phyloP scores from a whole-genome alignment of 1,139 yeast species.

The Geotrichum phurueaensis region DNA sequence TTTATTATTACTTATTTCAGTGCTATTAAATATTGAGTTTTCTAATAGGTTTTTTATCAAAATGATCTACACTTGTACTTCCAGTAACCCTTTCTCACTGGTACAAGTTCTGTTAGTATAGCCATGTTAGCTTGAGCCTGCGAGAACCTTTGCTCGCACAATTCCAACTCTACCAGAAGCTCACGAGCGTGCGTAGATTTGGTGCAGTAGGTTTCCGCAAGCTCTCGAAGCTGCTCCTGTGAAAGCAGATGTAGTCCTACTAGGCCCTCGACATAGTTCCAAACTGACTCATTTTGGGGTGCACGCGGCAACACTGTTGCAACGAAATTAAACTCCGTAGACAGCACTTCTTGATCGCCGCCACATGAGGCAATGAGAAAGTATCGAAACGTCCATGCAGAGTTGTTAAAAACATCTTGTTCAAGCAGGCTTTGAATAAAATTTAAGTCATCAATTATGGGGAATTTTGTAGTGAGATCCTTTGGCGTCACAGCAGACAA shows the following conservation, averaged over 20 bases:
- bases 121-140: constrained; percentile 44
- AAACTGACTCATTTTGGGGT: constrained; percentile 81
- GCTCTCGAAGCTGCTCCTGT: constrained; percentile 31
- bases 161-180: constrained; percentile 49
- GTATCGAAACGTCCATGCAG: constrained; percentile 89
- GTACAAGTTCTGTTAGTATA: constrained; percentile 52
- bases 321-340: constrained; percentile 45
- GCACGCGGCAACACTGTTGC: constrained; percentile 46
- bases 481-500: background rate
- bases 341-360: background rate
- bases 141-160: constrained; percentile 30
- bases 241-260: constrained; percentile 37
- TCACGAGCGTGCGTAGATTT: constrained; percentile 65
- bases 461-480: background rate
- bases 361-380: constrained; percentile 41
- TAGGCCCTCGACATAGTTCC: constrained; percentile 76
- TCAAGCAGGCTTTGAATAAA: constrained; percentile 48
- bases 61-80: constrained; percentile 23
- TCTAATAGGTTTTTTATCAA: background rate
- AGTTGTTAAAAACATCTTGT: constrained; percentile 74
- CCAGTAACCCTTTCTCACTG: constrained; percentile 70
- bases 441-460: constrained; percentile 43
- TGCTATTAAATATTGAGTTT: background rate
- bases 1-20: background rate
- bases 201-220: constrained; percentile 29